Percentiles rank a stretch among this genome's conserved stretches.
phyloP scores from a whole-genome alignment of 2,329 filamentous ascomycete genomes.

The Myriosclerotinia duriaeana region DNA sequence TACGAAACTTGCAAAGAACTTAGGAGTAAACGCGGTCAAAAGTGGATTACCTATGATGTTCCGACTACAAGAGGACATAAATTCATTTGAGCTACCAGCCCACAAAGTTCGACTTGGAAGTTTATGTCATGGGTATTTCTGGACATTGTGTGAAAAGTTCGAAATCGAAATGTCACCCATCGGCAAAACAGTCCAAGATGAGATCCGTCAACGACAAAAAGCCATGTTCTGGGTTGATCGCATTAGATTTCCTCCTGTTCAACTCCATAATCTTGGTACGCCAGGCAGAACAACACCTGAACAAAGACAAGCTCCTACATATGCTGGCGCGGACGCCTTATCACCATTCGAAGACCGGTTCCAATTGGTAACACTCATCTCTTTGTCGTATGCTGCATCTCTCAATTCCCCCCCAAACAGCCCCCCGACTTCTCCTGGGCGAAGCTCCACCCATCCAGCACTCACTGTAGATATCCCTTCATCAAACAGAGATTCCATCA shows the following conservation, averaged over 20 bases:
- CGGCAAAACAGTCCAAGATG: slow-evolving; percentile 70
- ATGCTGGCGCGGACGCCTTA: slow-evolving; percentile 62
- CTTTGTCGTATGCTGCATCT: slow-evolving; percentile 65
- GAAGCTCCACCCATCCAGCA: slow-evolving; percentile 62
- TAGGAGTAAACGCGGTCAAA: slow-evolving; percentile 79
- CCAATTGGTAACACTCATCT: slow-evolving; percentile 72
- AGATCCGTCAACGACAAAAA: slow-evolving; percentile 71
- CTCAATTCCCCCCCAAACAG: slow-evolving; percentile 65
- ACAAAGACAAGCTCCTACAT: slow-evolving; percentile 48
- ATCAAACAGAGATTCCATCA: slow-evolving; percentile 49
- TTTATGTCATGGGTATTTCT: slow-evolving; percentile 86
- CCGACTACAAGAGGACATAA: slow-evolving; percentile 81
- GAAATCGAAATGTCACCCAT: slow-evolving; percentile 69
- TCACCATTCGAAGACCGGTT: slow-evolving; percentile 73
- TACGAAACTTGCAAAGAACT: slow-evolving; percentile 67
- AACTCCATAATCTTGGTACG: slow-evolving; percentile 60
- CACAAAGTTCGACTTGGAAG: slow-evolving; percentile 79
- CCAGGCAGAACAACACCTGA: slow-evolving; percentile 50
- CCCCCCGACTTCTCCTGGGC: slow-evolving; percentile 67
- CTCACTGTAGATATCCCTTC: slow-evolving; percentile 50
- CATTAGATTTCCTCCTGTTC: slow-evolving; percentile 67
- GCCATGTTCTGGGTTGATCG: slow-evolving; percentile 78
- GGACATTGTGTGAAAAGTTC: slow-evolving; percentile 74
- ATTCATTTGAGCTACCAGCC: slow-evolving; percentile 61
- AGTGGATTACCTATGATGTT: slow-evolving; percentile 86